Evolutionary conservation across 2,329 filamentous ascomycete genomes (phyloP), one percentile per base, ranked within the genome.

Genomic region (Fusarium sp.): DNA sequence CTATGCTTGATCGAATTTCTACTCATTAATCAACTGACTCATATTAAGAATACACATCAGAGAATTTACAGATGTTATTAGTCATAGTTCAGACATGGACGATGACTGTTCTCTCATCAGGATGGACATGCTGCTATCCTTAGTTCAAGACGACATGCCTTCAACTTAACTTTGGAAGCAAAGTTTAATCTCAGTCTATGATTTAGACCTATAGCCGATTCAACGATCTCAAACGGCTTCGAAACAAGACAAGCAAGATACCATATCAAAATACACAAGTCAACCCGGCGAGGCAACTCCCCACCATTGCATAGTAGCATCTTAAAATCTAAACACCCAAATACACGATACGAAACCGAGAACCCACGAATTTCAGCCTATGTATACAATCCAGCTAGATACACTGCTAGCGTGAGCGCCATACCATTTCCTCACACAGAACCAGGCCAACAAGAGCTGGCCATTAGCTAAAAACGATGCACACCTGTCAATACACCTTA

Each of bases 401-500:
- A 51, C 58, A 64, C 62, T 68, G 69, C 65, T 70, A 73, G 66
- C 70, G 58, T 58, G 49, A 76, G 73, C 74, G 69, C 75, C 69
- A 18, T 64, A 46, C 46, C 53, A 58, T 45, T 35, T 31, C 46
- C 39, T 27, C 51, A 46, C 53, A 57, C 39, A 46, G 39, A 31
- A 39, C 27, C 40, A 35, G 17, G 8, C 45, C 41, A 29, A n/a
- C n/a, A 39, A 36, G 58, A 14, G 18, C 11, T 21, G 42, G 8
- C 36, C 36, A 25, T 35, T 23, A 46, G 35, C 40, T 39, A 64
- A 47, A 62, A 51, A 47, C 45, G 25, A 25, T 23, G 48, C 36
- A 43, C n/a, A 36, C n/a, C 25, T 33, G 45, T 40, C 17, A 35
- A 39, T 14, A 33, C 36, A 33, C 21, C 43, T 84, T 82, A 97